These are phyloP conservation scores for Zygosaccharomyces pseudorouxii DNA, from an alignment of 805 yeast species.

Conservation along the genomic window DNA sequence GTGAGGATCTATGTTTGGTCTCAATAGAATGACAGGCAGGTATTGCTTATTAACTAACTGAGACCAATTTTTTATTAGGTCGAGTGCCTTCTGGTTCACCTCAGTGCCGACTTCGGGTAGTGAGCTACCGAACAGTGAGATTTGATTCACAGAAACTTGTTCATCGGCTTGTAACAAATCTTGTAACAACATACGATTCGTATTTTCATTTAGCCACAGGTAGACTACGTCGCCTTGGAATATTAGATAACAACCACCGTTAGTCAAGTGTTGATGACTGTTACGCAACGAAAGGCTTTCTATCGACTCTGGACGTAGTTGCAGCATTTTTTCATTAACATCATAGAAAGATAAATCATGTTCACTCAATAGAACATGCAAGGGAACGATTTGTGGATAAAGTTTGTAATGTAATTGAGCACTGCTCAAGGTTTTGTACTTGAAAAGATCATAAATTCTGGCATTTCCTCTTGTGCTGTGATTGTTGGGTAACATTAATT, in stretches of 20 bases:
- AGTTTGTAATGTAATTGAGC: constrained; percentile 56
- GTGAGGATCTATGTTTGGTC: constrained; percentile 33
- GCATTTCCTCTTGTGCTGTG: constrained; percentile 52
- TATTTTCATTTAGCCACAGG: constrained; percentile 66
- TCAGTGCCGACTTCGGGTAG: constrained; percentile 69
- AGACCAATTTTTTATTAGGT: constrained; percentile 49
- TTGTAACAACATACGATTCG: constrained; percentile 58
- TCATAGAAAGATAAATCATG: constrained; percentile 50
- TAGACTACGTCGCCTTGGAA: constrained; percentile 61
- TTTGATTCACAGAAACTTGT: constrained; percentile 17
- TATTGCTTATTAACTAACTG: constrained; percentile 21
- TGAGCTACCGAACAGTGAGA: constrained; percentile 38
- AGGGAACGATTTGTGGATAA: constrained; percentile 74
- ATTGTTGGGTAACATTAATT: constrained; percentile 45
- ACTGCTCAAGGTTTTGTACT: constrained; percentile 46
- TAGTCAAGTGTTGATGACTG: constrained; percentile 38
- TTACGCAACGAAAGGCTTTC: constrained; percentile 41
- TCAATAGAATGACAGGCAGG: constrained; percentile 28
- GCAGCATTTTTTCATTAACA: constrained; percentile 39
- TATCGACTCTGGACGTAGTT: constrained; percentile 40
- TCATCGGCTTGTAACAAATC: constrained; percentile 68
- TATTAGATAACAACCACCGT: constrained; percentile 73
- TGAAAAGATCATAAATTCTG: constrained; percentile 47
- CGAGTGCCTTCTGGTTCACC: constrained; percentile 63
- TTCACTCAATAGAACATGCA: constrained; percentile 56